A percentile compares a stretch with the other conserved stretches of the same genome.
phyloP scores from a whole-genome alignment of 805 yeast genomes.

The Peterozyma toletana region DNA sequence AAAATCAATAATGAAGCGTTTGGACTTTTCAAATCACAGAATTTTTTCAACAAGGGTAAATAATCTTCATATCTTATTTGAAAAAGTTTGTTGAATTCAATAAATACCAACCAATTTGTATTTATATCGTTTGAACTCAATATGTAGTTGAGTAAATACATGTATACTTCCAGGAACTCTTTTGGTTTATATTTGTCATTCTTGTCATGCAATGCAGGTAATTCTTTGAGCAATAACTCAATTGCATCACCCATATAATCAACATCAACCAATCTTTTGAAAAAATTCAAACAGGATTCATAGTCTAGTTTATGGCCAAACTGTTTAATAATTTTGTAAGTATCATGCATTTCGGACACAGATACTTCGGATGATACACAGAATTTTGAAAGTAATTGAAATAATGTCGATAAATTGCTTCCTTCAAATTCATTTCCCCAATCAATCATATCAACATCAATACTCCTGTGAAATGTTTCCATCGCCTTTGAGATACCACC shows the following conservation, averaged over 20 bases:
- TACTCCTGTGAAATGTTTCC: constrained; percentile 24
- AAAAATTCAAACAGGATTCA: constrained; percentile 29
- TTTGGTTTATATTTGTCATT: constrained; percentile 10
- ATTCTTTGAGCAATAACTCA: constrained; percentile 33
- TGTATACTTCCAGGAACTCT: constrained; percentile 27
- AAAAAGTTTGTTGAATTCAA: constrained; percentile 48
- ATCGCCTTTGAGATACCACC: constrained; percentile 27
- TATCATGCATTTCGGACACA: constrained; percentile 15
- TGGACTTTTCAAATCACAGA: constrained; percentile 46
- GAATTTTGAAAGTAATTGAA: constrained; percentile 16
- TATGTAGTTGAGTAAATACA: constrained; percentile 38
- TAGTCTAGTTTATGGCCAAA: constrained; percentile 30
- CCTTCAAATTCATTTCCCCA: constrained; percentile 33
- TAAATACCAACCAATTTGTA: constrained; percentile 55
- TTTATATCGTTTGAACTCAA: constrained; percentile 29
- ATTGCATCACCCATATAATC: constrained; percentile 32
- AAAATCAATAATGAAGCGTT: constrained; percentile 58
- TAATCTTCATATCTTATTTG: constrained; percentile 51
- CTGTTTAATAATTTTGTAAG: constrained; percentile 34
- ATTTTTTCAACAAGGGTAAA: constrained; percentile 49
- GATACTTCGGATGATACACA: constrained; percentile 8
- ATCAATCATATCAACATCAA: constrained; percentile 29
- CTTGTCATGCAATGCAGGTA: constrained; percentile 15
- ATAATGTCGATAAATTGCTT: constrained; percentile 17
- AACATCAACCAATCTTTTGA: constrained; percentile 24